phyloP scores from a whole-genome alignment of 192 early-diverging fungal species.

The Coemansia furcata region DNA sequence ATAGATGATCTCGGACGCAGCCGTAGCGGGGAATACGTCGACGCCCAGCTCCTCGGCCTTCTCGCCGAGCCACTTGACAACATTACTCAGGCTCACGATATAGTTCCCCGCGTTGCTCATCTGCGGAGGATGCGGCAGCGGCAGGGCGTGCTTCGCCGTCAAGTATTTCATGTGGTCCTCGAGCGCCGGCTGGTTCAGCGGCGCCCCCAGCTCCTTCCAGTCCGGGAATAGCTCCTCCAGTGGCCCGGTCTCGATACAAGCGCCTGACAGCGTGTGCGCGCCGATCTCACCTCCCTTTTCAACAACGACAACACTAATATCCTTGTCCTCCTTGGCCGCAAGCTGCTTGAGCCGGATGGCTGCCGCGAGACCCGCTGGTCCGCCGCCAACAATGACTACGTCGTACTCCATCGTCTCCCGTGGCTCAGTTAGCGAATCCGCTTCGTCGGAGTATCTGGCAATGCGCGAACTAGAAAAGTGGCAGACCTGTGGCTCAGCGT shows the following conservation, averaged over 20 bases:
- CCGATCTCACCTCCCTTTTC: slow-evolving; percentile 96
- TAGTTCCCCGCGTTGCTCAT: slow-evolving; percentile 98
- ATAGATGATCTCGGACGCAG: slow-evolving; percentile 91
- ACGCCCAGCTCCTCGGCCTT: slow-evolving; percentile 95
- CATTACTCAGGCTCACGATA: slow-evolving; percentile 92
- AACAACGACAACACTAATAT: slow-evolving; percentile 84
- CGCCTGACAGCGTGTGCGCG: slow-evolving; percentile 93
- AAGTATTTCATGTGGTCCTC: slow-evolving; percentile 85
- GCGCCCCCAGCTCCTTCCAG: slow-evolving; percentile 95
- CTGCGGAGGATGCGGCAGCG: slow-evolving; percentile 87
- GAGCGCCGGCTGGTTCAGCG: slow-evolving; percentile 80
- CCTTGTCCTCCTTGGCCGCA: slow-evolving; percentile 75
- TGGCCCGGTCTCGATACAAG: slow-evolving; percentile 89
- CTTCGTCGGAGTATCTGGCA: slow-evolving; percentile 32
- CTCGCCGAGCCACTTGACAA: slow-evolving; percentile 94
- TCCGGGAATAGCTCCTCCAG: slow-evolving; percentile 95
- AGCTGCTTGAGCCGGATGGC: slow-evolving; percentile 93
- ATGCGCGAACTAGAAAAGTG: slow-evolving; percentile 6
- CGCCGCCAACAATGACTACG: slow-evolving; percentile 93
- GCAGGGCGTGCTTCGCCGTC: slow-evolving; percentile 73
- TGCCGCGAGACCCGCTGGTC: slow-evolving; percentile 92
- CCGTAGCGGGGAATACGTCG: slow-evolving; percentile 90
- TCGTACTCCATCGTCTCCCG: slow-evolving; percentile 86
- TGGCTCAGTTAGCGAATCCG: slow-evolving; percentile 56
- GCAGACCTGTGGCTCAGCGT: background rate